These are phyloP conservation scores for Arachnomyces sp. DNA, from an alignment of 2,329 filamentous ascomycete species.

Conservation along the genomic window DNA sequence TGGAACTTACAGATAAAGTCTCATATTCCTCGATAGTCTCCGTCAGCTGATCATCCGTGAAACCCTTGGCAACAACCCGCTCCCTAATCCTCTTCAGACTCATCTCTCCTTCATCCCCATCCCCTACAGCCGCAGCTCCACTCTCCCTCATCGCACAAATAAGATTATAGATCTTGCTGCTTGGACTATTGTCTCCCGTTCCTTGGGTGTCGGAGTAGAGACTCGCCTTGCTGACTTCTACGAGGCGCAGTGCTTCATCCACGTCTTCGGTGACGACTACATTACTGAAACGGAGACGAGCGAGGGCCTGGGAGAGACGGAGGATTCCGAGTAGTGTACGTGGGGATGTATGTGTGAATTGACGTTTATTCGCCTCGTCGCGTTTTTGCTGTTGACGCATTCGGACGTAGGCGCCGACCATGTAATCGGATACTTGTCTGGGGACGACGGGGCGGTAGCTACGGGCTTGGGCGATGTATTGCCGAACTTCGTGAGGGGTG, in stretches of 20 bases:
- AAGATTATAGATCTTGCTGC: conserved; percentile 88
- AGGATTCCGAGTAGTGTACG: conserved; percentile 89
- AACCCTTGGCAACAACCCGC: conserved; percentile 88
- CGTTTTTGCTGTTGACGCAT: conserved; percentile 87
- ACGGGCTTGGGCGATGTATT: conserved; percentile 89
- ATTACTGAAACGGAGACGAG: conserved; percentile 79
- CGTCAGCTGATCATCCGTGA: conserved; percentile 88
- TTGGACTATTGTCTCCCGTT: conserved; percentile 64
- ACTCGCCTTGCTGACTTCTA: conserved; percentile 89
- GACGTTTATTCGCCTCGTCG: conserved; percentile 82
- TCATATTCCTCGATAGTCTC: conserved; percentile 84
- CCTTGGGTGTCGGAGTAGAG: conserved; percentile 62
- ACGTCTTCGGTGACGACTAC: conserved; percentile 85
- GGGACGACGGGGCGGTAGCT: conserved; percentile 82
- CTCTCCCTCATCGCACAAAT: conserved; percentile 80
- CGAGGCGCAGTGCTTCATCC: conserved; percentile 82
- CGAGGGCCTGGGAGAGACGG: conserved; percentile 86
- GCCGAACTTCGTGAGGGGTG: conserved; percentile 83
- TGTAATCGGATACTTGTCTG: conserved; percentile 81
- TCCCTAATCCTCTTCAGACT: conserved; percentile 84
- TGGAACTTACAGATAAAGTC: conserved; percentile 68
- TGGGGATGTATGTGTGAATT: conserved; percentile 88
- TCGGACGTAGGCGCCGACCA: conserved; percentile 92
- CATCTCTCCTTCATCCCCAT: conserved; percentile 65
- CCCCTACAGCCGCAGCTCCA: conserved; percentile 69